phyloP scores from a whole-genome alignment of 2,329 filamentous ascomycete genomes.

The Colletotrichum paranaense region DNA sequence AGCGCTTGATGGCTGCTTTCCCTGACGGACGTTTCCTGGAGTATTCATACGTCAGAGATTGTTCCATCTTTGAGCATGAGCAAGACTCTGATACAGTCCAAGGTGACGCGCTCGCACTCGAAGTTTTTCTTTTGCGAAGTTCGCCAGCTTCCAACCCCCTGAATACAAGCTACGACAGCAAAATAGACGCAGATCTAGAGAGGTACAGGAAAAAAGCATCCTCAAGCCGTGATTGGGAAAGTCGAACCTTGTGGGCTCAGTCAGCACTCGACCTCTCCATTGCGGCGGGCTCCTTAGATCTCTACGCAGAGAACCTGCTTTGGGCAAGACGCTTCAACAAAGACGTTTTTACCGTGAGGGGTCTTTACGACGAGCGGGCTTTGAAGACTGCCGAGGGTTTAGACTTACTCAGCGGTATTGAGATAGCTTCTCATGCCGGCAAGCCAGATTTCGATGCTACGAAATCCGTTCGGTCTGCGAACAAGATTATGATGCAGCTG shows the following conservation, averaged over 20 bases:
- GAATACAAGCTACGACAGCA: background rate
- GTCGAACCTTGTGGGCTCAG: constrained; percentile 41
- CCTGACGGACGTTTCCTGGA: background rate
- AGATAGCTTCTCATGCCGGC: background rate
- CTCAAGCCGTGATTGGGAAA: constrained; percentile 36
- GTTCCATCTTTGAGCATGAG: constrained; percentile 1
- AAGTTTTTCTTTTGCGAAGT: background rate
- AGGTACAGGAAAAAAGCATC: constrained; percentile 40
- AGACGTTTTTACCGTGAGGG: constrained; percentile 36
- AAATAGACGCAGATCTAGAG: background rate
- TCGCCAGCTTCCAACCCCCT: background rate
- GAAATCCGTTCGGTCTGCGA: background rate
- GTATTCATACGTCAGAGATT: background rate
- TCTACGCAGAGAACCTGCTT: constrained; percentile 38
- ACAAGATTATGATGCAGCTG: constrained; percentile 8
- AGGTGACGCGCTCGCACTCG: background rate
- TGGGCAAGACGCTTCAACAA: constrained; percentile 47
- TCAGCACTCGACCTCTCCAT: constrained; percentile 43
- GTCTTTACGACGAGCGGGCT: constrained; percentile 35
- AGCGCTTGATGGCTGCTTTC: background rate
- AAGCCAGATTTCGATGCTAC: background rate
- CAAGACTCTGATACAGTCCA: background rate
- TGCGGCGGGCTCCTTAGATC: constrained; percentile 39
- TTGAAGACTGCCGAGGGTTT: background rate
- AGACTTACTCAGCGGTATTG: background rate